Evolutionary conservation across 352 stramenopile species (phyloP).

Genomic region (Thraustochytrium aureum): DNA sequence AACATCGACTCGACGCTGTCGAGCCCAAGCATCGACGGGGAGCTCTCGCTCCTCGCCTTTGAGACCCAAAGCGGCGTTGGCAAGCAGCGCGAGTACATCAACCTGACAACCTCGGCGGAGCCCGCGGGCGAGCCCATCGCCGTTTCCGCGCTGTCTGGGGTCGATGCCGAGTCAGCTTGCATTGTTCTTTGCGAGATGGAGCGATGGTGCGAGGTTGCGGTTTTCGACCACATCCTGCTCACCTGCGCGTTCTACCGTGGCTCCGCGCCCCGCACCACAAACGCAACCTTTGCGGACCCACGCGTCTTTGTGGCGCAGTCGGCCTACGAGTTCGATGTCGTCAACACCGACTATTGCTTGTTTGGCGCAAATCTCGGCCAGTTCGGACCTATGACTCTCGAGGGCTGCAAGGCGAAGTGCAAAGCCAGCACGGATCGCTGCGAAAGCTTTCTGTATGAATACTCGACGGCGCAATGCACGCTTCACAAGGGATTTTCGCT

Average conservation of each 20-base stretch:
- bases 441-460: neutral
- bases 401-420: neutral
- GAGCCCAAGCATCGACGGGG: neutral
- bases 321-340: neutral
- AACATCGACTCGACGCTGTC: neutral
- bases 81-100: neutral
- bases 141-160: neutral
- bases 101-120: neutral
- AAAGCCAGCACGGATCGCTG: neutral
- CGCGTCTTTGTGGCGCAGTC: neutral
- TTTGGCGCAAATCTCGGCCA: neutral
- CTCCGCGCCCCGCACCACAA: too few relatives aligned
- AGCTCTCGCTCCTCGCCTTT: neutral
- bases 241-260: neutral
- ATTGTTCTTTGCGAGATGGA: neutral
- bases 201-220: neutral
- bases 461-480: neutral
- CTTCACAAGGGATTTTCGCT: neutral
- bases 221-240: neutral
- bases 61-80: neutral
- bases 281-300: neutral
- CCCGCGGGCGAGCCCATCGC: neutral
- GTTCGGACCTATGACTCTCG: neutral
- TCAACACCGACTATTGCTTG: neutral
- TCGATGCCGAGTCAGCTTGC: neutral